Evolutionary conservation across 352 stramenopile genomes (phyloP).

Genomic region (Globisporangium apiculatum): DNA sequence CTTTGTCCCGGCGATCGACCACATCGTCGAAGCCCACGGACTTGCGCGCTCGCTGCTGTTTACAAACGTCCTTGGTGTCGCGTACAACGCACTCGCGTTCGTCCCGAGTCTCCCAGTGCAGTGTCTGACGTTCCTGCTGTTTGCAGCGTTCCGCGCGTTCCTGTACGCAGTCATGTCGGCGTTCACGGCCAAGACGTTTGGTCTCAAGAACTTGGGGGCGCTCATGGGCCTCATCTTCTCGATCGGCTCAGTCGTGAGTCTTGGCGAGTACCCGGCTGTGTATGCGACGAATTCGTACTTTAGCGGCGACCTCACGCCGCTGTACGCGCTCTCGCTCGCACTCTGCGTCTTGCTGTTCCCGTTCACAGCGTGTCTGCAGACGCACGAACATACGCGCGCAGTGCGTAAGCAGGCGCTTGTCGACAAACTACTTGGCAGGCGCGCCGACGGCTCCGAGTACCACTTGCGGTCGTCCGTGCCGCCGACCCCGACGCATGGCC

Average conservation of each 20-base stretch:
- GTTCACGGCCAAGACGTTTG: constrained; percentile 85
- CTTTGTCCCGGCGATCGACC: constrained; percentile 81
- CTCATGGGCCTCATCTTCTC: constrained; percentile 83
- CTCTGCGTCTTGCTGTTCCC: constrained; percentile 53
- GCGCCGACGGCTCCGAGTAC: neutral
- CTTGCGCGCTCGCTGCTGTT: constrained; percentile 63
- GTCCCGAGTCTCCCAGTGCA: constrained; percentile 61
- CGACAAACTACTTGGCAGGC: constrained; percentile 6
- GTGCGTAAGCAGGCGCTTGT: constrained; percentile 28
- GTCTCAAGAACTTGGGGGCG: constrained; percentile 76
- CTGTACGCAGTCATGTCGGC: constrained; percentile 83
- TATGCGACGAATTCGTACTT: constrained; percentile 60
- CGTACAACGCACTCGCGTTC: constrained; percentile 71
- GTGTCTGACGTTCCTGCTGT: constrained; percentile 67
- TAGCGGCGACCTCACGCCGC: constrained; percentile 40
- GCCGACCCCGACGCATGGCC: constrained; percentile 25
- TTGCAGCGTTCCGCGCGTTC: constrained; percentile 81
- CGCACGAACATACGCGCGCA: constrained; percentile 42
- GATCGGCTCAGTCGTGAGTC: constrained; percentile 58
- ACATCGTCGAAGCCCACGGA: constrained; percentile 67
- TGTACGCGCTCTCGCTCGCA: constrained; percentile 46
- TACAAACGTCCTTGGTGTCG: constrained; percentile 58
- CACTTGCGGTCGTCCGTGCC: too few relatives aligned
- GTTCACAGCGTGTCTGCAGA: constrained; percentile 46
- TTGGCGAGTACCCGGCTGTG: constrained; percentile 76